Conservation (phyloP, 2,329 filamentous ascomycete species). For the Hypoxylon sp. region DNA sequence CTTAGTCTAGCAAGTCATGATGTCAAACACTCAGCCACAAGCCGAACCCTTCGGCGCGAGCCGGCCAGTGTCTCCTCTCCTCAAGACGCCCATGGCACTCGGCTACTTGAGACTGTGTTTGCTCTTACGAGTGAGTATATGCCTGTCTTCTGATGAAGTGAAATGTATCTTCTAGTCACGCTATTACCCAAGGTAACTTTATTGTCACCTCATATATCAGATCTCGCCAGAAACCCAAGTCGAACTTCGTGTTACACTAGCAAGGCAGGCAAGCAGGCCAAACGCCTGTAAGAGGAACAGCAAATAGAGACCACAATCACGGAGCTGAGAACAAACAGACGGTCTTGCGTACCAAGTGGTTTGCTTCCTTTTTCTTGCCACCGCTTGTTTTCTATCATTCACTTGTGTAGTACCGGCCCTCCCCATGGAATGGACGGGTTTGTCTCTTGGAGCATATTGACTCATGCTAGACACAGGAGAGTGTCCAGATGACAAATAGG, state of each 20-base stretch:
- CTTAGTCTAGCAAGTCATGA: constrained; percentile 29
- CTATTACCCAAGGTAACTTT: background rate
- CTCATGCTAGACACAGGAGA: constrained; percentile 16
- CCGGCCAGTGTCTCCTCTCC: constrained; percentile 13
- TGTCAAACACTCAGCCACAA: constrained; percentile 37
- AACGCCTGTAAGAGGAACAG: background rate
- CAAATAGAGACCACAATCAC: constrained; percentile 3
- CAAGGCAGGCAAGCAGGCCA: constrained; percentile 28
- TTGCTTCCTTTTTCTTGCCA: background rate
- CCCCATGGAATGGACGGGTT: constrained; percentile 11
- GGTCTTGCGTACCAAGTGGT: background rate
- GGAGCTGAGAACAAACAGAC: background rate
- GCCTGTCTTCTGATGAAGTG: background rate
- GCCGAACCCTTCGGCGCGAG: constrained; percentile 1
- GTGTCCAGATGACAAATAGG: constrained; percentile 1
- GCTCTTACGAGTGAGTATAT: no score
- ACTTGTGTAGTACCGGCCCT: background rate
- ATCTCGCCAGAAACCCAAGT: constrained; percentile 23
- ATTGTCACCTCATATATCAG: background rate
- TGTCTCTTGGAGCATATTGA: constrained; percentile 5
- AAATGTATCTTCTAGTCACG: background rate
- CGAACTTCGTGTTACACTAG: constrained; percentile 19
- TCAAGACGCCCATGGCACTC: background rate
- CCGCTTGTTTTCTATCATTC: background rate
- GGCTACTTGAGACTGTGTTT: background rate